Evolutionary conservation across 495 filamentous ascomycete species (phyloP).

Genomic region (Gamarada debralockiae): DNA sequence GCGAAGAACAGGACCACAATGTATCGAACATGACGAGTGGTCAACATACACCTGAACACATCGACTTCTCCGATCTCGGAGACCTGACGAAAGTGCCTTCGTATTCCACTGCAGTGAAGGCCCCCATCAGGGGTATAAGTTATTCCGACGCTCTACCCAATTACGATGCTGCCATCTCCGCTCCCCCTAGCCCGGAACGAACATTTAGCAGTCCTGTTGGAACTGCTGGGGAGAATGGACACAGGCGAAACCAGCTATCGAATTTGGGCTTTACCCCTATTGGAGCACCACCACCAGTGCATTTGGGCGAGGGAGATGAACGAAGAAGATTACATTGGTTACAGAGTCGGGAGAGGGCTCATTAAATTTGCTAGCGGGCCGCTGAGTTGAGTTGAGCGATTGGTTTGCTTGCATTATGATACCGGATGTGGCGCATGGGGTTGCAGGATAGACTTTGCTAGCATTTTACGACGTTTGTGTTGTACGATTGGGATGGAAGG

Average conservation of each 20-base stretch:
- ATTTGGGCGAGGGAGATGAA: slow-evolving; percentile 13
- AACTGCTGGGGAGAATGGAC: neutral
- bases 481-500: no score
- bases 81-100: slow-evolving; percentile 72
- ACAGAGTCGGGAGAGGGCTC: no score
- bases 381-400: no score
- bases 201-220: slow-evolving; percentile 1
- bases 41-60: slow-evolving; percentile 56
- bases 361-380: no score
- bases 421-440: no score
- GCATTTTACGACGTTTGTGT: no score
- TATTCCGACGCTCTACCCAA: slow-evolving; percentile 44
- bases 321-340: slow-evolving; percentile 14
- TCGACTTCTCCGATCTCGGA: slow-evolving; percentile 59
- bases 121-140: slow-evolving; percentile 45
- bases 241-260: slow-evolving; percentile 2
- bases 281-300: slow-evolving; percentile 3
- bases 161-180: slow-evolving; percentile 45
- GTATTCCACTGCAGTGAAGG: slow-evolving; percentile 71
- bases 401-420: no score
- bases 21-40: slow-evolving; percentile 36
- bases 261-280: slow-evolving; percentile 20
- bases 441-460: no score
- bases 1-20: slow-evolving; percentile 49
- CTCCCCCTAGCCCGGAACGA: slow-evolving; percentile 23